A percentile compares a stretch with the other conserved stretches of the same genome.
These are phyloP conservation scores for Cladosporium austrohemisphaericum DNA, from an alignment of 2,329 filamentous ascomycete species.

Conservation along the genomic window DNA sequence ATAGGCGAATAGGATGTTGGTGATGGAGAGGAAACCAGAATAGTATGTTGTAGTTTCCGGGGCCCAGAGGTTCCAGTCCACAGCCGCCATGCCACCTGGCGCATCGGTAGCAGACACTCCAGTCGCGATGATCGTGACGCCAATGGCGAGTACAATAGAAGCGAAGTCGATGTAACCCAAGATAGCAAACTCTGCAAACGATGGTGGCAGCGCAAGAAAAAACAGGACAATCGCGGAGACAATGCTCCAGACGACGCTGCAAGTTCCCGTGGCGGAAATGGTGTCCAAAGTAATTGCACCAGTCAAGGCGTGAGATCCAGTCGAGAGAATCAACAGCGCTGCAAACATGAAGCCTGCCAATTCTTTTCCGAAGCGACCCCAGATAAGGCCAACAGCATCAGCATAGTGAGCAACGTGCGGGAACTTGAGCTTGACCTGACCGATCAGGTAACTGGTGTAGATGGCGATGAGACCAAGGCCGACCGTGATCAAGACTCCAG, in stretches of 20 bases:
- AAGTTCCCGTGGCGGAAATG: constrained; percentile 37
- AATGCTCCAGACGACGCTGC: constrained; percentile 41
- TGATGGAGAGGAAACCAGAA: constrained; percentile 61
- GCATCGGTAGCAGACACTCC: constrained; percentile 28
- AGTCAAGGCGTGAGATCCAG: constrained; percentile 44
- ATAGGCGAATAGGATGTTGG: constrained; percentile 69
- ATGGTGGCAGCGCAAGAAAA: constrained; percentile 34
- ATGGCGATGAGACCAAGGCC: constrained; percentile 56
- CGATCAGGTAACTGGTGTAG: constrained; percentile 61
- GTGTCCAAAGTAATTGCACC: constrained; percentile 44
- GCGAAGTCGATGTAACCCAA: constrained; percentile 37
- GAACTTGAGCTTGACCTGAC: constrained; percentile 56
- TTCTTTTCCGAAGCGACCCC: constrained; percentile 42
- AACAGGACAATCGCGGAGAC: constrained; percentile 41
- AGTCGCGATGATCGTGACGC: constrained; percentile 35
- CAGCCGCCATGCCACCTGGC: constrained; percentile 30
- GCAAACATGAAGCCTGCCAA: constrained; percentile 43
- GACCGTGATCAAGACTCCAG: constrained; percentile 54
- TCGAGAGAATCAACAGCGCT: constrained; percentile 41
- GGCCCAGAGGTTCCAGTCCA: constrained; percentile 35
- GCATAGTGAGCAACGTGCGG: constrained; percentile 43
- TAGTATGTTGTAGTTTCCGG: constrained; percentile 40
- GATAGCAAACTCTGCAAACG: constrained; percentile 34
- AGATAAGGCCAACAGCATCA: constrained; percentile 43
- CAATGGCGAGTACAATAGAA: constrained; percentile 33